phyloP scores from a whole-genome alignment of 106 monocot species.

The Gastrodia elata region DNA sequence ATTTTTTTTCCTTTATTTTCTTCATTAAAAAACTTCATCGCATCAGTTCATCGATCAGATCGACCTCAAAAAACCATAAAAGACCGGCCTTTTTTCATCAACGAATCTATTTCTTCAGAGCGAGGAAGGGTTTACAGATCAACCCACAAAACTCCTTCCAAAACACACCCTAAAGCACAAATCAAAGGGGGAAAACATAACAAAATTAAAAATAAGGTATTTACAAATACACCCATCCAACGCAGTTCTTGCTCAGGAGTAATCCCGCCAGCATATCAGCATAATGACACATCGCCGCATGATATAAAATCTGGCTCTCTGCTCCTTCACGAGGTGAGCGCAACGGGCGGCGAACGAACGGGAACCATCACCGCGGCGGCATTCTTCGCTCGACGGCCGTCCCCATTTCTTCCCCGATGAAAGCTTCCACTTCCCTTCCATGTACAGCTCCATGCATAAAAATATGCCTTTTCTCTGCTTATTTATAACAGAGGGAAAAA shows the following conservation, averaged over 20 bases:
- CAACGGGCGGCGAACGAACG: constrained; percentile 26
- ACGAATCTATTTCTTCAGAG: too few species aligned
- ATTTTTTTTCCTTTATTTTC: too few species aligned
- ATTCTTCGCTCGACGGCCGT: background rate
- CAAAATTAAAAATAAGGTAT: too few species aligned
- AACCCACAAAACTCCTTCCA: too few species aligned
- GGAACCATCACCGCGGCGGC: background rate
- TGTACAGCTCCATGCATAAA: constrained; percentile 18
- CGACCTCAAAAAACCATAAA: too few species aligned
- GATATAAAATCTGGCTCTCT: constrained; percentile 46
- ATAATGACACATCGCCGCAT: constrained; percentile 44
- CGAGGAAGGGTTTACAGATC: too few species aligned
- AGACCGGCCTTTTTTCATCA: too few species aligned
- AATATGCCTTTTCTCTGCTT: background rate
- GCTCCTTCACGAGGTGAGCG: constrained; percentile 34
- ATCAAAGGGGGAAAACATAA: too few species aligned
- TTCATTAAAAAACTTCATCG: too few species aligned
- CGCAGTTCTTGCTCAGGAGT: constrained; percentile 13
- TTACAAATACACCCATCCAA: too few species aligned
- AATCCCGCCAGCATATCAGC: constrained; percentile 27
- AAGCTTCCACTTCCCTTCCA: constrained; percentile 34
- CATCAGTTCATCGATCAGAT: too few species aligned
- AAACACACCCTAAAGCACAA: too few species aligned
- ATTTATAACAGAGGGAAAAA: background rate
- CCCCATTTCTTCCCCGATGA: constrained; percentile 14